Base-by-base conservation (phyloP, 441 rosid genomes). In the Gossypium davidsonii region DNA sequence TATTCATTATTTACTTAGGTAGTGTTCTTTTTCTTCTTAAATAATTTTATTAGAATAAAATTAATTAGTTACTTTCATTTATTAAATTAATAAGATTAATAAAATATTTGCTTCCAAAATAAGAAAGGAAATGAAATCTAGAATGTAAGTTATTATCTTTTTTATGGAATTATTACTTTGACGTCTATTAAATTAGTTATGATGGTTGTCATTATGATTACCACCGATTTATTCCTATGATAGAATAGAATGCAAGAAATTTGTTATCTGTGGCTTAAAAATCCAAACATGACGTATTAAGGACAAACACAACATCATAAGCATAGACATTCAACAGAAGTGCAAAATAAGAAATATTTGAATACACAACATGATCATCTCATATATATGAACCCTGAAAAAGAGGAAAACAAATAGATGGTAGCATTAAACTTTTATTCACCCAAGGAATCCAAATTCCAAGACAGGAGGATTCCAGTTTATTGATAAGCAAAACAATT, bases 381-480 rank as follows among this genome's bases (percentile, higher is more conserved):
- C 14, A 10, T 15, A 7, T 44, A 12, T 6, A 48, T n/a, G 15
- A 67, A 14, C 8, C 55, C 39, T 8, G 11, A 37, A 18, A 20
- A 42, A 46, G 49, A 2, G 26, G n/a, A 48, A 21, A 12, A 12
- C 1, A 4, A 14, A 12, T 12, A 21, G 70, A 11, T 12, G 70
- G 6, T 66, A 34, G 25, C 3, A n/a, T 11, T 11, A 34, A 69
- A 26, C 25, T 51, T 39, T 69, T 69, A 70, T 70, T 70, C 52
- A 21, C 8, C 52, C 14, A 70, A 56, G 73, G 73, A 70, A 70
- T 70, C 73, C 64, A 34, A 20, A 20, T 6, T 6, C 3, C 34
- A 12, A 11, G 6, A 53, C 20, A 6, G 52, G 73, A 70, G 52
- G 73, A 70, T 56, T 70, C 64, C 73, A 20, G 73, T 70, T 69